Conservation (phyloP, 371 early-diverging fungal species). For the Massospora cicadina region DNA sequence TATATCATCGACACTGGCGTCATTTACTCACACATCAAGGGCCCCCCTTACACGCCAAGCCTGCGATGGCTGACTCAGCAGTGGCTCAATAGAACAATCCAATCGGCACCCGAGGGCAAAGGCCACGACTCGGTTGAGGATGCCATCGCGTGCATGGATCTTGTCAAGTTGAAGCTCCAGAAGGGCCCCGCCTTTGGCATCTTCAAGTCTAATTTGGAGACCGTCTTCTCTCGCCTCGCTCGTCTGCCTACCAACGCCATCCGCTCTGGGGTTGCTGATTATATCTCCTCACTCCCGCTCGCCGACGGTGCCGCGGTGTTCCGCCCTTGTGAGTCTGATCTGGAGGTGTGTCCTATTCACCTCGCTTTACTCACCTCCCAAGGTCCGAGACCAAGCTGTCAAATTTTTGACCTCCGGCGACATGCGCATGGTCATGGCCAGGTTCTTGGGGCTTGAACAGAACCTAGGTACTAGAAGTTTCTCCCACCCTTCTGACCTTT, state of each 20-base stretch:
- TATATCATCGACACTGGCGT: conserved; percentile 52
- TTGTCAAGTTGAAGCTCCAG: conserved; percentile 36
- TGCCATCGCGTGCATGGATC: conserved; percentile 48
- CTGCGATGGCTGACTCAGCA: conserved; percentile 35
- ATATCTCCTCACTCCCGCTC: background rate
- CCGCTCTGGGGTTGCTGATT: conserved; percentile 2
- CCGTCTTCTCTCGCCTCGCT: background rate
- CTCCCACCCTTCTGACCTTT: background rate
- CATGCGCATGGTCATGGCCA: background rate
- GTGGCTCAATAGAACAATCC: conserved; percentile 38
- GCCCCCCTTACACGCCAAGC: conserved; percentile 34
- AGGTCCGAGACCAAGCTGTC: background rate
- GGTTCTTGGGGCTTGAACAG: background rate
- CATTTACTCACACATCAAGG: conserved; percentile 36
- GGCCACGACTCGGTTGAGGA: conserved; percentile 71
- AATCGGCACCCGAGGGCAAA: conserved; percentile 17
- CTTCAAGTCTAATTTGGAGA: background rate
- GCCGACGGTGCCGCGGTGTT: background rate
- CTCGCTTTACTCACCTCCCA: background rate
- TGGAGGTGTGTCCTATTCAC: background rate
- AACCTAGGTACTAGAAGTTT: background rate
- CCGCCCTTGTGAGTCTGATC: background rate
- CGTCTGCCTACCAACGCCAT: background rate
- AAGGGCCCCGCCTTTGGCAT: conserved; percentile 15
- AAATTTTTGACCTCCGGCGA: background rate